phyloP scores from a whole-genome alignment of 257 asterid genomes.

The Penstemon eatonii region DNA sequence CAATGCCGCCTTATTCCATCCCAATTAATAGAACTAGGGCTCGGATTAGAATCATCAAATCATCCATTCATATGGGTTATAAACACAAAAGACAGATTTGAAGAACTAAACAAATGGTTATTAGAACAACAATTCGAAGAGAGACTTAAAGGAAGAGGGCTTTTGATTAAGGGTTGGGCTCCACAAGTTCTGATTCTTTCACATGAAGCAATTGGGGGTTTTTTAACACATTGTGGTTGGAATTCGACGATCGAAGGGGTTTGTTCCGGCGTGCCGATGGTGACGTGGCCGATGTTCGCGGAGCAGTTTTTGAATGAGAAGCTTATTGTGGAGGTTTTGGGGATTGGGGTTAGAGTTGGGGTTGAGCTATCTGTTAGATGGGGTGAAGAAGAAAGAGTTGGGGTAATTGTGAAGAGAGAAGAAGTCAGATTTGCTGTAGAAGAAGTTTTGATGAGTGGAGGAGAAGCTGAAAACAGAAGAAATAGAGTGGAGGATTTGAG shows the following conservation, averaged over 20 bases:
- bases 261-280: conserved; percentile 65
- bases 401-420: conserved; percentile 50
- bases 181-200: conserved; percentile 74
- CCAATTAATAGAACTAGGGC: conserved; percentile 61
- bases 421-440: conserved; percentile 46
- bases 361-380: conserved; percentile 65
- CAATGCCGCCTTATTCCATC: conserved; percentile 58
- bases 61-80: conserved; percentile 70
- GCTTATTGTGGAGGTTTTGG: conserved; percentile 46
- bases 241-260: conserved; percentile 78
- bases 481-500: conserved; percentile 41
- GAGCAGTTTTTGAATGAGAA: conserved; percentile 81
- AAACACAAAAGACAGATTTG: conserved; percentile 37
- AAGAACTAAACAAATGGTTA: conserved; percentile 62
- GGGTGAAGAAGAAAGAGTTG: conserved; percentile 74
- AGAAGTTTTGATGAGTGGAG: conserved; percentile 40
- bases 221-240: conserved; percentile 91
- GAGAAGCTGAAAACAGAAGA: conserved; percentile 43
- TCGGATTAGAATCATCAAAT: conserved; percentile 57
- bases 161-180: conserved; percentile 80
- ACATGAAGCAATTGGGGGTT: conserved; percentile 58
- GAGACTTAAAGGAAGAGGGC: conserved; percentile 50
- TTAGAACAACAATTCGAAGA: conserved; percentile 56
- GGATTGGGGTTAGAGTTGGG: conserved; percentile 68
- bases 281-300: conserved; percentile 82